Evolutionary conservation across 352 stramenopile species (phyloP), one percentile per base, ranked within the genome.

Genomic region (Phytophthora idaei): DNA sequence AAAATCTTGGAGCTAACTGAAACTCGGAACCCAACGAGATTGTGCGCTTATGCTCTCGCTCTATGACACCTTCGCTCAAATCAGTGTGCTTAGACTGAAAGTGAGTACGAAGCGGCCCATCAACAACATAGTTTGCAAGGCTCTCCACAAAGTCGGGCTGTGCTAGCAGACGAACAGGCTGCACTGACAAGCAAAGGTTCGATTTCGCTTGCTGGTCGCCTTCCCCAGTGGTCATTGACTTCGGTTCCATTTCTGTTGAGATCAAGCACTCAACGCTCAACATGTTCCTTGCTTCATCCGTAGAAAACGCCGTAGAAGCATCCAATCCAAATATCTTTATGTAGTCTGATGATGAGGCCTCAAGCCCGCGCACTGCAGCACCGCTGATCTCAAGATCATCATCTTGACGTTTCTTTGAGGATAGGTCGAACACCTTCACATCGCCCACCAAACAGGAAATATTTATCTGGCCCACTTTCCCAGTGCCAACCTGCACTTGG

Each of bases 401-500:
- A 52, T 73, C 62, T 52, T 69, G 55, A 36, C 37, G 62, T 42
- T 63, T 80, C 47, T 77, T 77, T 10, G 74, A 81, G 1, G 71
- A 74, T 44, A 95, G 48, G 29, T 93, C 85, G 50, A 93, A 93
- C 12, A 95, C 51, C 15, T 90, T 88, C 45, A 93, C 50, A 57
- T 94, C 84, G 2, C 79, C 73, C 25, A 95, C 53, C 15, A 71
- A 76, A 27, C 73, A 84, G 42, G 77, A 77, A 10, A 90, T 46
- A n/a, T 66, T 68, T 25, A 83, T 50, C n/a, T 78, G 55, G 4
- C 50, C 64, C 34, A 49, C 51, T 54, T 69, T 76, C 14, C 52
- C 69, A 21, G 62, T 74, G 27, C 55, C 67, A 60, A 89, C 27
- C 9, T 83, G 66, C 15, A 78, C 50, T 39, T 78, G 65, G 5